phyloP scores from a whole-genome alignment of 371 early-diverging fungal species.

The Rhizopus delemar region DNA sequence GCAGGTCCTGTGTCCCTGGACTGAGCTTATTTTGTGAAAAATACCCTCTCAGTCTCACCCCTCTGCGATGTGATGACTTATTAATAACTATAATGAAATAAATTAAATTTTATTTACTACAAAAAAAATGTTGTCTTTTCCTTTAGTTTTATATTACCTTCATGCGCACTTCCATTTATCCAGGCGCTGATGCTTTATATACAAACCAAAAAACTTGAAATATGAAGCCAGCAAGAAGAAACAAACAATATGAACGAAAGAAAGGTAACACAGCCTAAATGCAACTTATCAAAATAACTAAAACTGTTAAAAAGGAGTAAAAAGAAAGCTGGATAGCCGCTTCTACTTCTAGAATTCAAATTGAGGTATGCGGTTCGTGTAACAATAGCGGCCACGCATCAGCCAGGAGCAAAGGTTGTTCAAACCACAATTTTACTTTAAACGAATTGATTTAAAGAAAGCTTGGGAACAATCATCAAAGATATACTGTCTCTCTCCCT shows the following conservation, averaged over 20 bases:
- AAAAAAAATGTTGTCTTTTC: conserved; percentile 1
- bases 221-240: conserved; percentile 2
- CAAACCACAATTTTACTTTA: conserved; percentile 6
- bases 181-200: conserved; percentile 4
- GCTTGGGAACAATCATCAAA: conserved; percentile 6
- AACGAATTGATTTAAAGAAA: conserved; percentile 8
- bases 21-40: conserved; percentile 2
- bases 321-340: background rate
- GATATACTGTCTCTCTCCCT: conserved; percentile 7
- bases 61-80: conserved; percentile 1
- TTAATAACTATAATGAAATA: conserved; percentile 2
- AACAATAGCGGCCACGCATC: background rate
- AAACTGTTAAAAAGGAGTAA: conserved; percentile 3
- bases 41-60: conserved; percentile 1
- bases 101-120: conserved; percentile 4
- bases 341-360: background rate
- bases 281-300: conserved; percentile 1
- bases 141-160: conserved; percentile 3
- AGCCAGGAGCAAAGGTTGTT: background rate
- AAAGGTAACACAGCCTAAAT: conserved; percentile 1
- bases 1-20: too few relatives aligned
- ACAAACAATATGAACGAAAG: conserved; percentile 5
- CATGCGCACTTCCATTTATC: conserved; percentile 3
- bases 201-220: conserved; percentile 5
- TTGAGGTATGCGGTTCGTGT: conserved; percentile 3